Base-by-base conservation (phyloP, 148 eudicot genomes). In the Persicaria tinctoria region DNA sequence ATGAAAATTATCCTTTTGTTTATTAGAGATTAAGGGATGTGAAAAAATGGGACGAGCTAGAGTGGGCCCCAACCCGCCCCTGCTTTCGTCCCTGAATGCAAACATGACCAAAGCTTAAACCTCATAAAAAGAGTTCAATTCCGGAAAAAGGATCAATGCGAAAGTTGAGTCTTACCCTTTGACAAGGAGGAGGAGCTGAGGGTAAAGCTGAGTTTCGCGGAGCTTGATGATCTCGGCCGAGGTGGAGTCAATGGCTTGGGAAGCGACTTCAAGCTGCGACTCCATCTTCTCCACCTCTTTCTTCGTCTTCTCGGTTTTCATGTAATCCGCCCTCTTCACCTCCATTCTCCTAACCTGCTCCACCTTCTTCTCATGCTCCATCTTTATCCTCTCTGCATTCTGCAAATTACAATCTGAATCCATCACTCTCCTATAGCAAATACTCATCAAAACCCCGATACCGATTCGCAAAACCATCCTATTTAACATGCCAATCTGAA, bases 221-320 rank as follows among this genome's bases (percentile, higher is more conserved):
- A 95, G 74, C 75, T 92, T 95, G 78, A 89, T 78, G 76, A 95
- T 92, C 81, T 95, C 97, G 64, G 84, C 78, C 66, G 98, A 90
- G 16, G 92, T 95, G 17, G 98, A 79, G 74, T 90, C 91, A 62
- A 92, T 95, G 53, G 90, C 97, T 59, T 95, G 96, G 5, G 90
- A 69, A 74, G 97, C 93, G 51, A 95, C 98, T 80, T 85, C 85
- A 78, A 90, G 76, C 56, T 84, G 87, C 46, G 96, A 92, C 57
- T 90, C 93, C 53, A 95, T 70, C 68, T 92, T 95, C 77, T 95
- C 98, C 2, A 95, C 93, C 54, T 92, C 98, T 77, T 94, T 94
- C 83, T 90, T 92, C 5, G 89, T 85, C 75, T 90, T 95, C 86
- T 95, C 93, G 0, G 91, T 90, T 80, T 89, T 95, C 75, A 95